phyloP scores from a whole-genome alignment of 805 yeast genomes.

The Huiozyma naganishii region DNA sequence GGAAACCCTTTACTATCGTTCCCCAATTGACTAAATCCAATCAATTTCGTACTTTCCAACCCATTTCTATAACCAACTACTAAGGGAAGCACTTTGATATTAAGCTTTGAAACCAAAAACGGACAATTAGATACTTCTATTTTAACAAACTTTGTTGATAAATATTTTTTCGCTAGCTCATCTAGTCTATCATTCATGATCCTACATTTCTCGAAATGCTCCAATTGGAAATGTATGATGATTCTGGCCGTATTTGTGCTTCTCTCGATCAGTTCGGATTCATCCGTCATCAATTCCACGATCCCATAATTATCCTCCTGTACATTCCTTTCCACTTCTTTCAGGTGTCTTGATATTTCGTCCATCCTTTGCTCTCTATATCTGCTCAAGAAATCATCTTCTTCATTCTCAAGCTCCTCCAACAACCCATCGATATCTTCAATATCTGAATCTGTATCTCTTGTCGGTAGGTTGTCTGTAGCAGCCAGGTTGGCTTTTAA shows the following conservation, averaged over 20 bases:
- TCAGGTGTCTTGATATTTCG: slow-evolving; percentile 37
- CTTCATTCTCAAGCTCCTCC: slow-evolving; percentile 37
- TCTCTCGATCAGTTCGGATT: slow-evolving; percentile 44
- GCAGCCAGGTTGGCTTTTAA: neutral
- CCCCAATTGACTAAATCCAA: slow-evolving; percentile 61
- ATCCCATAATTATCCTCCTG: slow-evolving; percentile 35
- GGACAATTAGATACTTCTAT: slow-evolving; percentile 60
- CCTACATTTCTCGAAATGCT: slow-evolving; percentile 48
- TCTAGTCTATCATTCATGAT: slow-evolving; percentile 40
- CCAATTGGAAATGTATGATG: slow-evolving; percentile 56
- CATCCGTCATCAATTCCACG: slow-evolving; percentile 35
- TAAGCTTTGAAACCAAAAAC: slow-evolving; percentile 54
- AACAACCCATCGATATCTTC: slow-evolving; percentile 33
- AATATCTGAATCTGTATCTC: slow-evolving; percentile 6
- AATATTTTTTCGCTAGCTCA: slow-evolving; percentile 45
- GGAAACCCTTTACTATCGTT: slow-evolving; percentile 38
- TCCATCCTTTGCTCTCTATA: slow-evolving; percentile 58
- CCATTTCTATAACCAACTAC: slow-evolving; percentile 53
- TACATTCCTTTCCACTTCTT: slow-evolving; percentile 27
- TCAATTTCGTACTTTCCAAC: slow-evolving; percentile 43
- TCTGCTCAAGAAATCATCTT: slow-evolving; percentile 37
- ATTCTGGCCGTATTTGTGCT: slow-evolving; percentile 34
- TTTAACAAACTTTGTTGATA: slow-evolving; percentile 41
- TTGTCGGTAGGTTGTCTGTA: neutral
- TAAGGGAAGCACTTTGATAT: slow-evolving; percentile 60